These are phyloP conservation scores for Firmiana major DNA, from an alignment of 345 rosid species.

Conservation along the genomic window DNA sequence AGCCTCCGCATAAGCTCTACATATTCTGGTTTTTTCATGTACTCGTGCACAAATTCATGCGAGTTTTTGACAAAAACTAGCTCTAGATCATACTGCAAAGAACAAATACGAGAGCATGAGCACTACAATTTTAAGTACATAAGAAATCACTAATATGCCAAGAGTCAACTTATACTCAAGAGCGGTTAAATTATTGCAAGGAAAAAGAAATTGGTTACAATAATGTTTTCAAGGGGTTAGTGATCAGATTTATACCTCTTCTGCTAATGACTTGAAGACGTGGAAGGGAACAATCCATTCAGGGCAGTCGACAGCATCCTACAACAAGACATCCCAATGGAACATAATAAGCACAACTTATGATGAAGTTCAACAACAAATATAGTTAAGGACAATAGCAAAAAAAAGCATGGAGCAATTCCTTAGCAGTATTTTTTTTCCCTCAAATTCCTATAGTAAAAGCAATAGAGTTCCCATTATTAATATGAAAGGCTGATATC, in stretches of 20 bases:
- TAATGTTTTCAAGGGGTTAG: neutral
- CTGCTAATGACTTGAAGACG: conserved; percentile 83
- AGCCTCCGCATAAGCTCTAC: conserved; percentile 85
- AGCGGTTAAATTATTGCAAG: neutral
- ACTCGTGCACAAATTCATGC: conserved; percentile 84
- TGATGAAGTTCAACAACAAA: neutral
- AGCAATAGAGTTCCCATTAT: neutral
- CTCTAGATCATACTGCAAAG: conserved; percentile 77
- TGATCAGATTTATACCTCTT: conserved; percentile 54
- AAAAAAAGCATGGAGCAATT: neutral
- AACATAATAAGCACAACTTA: neutral
- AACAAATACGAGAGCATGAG: neutral
- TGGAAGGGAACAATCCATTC: conserved; percentile 98
- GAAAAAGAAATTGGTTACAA: neutral
- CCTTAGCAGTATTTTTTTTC: neutral
- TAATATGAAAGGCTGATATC: too few species aligned
- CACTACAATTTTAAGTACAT: neutral
- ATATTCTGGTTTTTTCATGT: conserved; percentile 68
- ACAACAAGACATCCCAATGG: conserved; percentile 21
- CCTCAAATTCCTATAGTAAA: neutral
- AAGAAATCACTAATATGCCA: neutral
- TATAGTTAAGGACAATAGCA: neutral
- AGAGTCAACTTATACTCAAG: neutral
- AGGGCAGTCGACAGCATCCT: conserved; percentile 99
- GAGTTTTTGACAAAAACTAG: conserved; percentile 88